A percentile compares a stretch with the other conserved stretches of the same genome.
Conservation (phyloP, 495 filamentous ascomycete species). For the Annulohypoxylon bovei region DNA sequence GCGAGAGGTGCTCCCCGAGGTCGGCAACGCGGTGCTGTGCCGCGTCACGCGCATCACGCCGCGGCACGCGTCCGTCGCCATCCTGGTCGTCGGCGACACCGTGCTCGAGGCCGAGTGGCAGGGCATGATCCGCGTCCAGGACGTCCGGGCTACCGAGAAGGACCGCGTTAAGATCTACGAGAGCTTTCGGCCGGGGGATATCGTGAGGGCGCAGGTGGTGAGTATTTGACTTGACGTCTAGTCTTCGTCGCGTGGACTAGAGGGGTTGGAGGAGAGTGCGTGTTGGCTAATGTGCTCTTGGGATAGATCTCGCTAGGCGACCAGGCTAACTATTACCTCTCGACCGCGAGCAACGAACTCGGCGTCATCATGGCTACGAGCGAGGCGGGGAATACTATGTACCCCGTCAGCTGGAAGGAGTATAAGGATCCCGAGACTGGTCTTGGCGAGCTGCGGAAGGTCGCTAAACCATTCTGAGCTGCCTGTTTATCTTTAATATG, state of each 20-base stretch:
- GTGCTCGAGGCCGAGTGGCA: constrained; percentile 69
- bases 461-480: constrained; percentile 87
- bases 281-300: background rate
- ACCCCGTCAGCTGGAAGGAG: constrained; percentile 93
- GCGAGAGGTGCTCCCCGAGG: constrained; percentile 80
- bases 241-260: background rate
- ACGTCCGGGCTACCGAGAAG: constrained; percentile 94
- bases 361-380: constrained; percentile 95
- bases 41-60: constrained; percentile 84
- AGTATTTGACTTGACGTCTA: constrained; percentile 41
- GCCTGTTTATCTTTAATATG: background rate
- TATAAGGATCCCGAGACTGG: constrained; percentile 87
- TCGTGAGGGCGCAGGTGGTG: constrained; percentile 87
- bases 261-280: background rate
- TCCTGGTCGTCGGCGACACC: constrained; percentile 77
- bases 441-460: constrained; percentile 81
- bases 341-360: constrained; percentile 87
- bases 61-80: constrained; percentile 82
- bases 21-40: constrained; percentile 82
- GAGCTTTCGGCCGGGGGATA: constrained; percentile 92
- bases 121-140: constrained; percentile 77
- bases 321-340: constrained; percentile 91
- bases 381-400: constrained; percentile 88
- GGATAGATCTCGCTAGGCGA: constrained; percentile 85
- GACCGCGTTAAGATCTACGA: constrained; percentile 90